Conservation (phyloP, 2,329 filamentous ascomycete species). For the Clarireedia paspali region DNA sequence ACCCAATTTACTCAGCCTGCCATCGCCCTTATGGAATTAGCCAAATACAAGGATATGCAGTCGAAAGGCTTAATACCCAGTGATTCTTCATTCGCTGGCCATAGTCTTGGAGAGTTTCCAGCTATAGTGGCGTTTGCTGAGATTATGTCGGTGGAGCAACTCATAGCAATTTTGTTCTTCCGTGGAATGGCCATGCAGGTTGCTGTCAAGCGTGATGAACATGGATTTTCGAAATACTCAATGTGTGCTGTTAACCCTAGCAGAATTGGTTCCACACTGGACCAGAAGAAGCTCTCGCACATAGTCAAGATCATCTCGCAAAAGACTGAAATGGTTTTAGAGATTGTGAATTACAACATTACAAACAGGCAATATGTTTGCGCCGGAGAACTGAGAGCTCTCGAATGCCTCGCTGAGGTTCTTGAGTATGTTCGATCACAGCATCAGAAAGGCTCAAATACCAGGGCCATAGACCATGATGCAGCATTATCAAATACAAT, state of each 20-base stretch:
- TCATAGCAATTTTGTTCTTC: conserved; percentile 85
- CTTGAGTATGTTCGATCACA: conserved; percentile 52
- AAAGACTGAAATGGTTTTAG: conserved; percentile 84
- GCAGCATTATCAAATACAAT: no score
- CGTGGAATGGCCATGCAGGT: conserved; percentile 31
- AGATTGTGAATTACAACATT: conserved; percentile 96
- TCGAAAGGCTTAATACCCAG: conserved; percentile 23
- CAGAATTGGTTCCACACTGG: conserved; percentile 53
- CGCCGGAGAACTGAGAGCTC: conserved; percentile 26
- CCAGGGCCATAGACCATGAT: no score
- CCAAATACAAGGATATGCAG: conserved; percentile 25
- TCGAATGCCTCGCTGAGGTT: conserved; percentile 39
- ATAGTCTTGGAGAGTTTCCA: conserved; percentile 97
- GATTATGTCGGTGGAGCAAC: conserved; percentile 92
- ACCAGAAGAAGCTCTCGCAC: conserved; percentile 44
- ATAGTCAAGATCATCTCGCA: conserved; percentile 54
- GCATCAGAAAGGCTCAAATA: no score
- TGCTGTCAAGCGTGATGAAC: conserved; percentile 87
- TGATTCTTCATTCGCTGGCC: conserved; percentile 62
- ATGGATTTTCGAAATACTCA: conserved; percentile 88
- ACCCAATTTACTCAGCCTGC: conserved; percentile 33
- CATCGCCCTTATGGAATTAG: conserved; percentile 27
- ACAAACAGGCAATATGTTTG: conserved; percentile 28
- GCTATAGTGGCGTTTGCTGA: conserved; percentile 88
- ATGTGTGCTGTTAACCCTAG: conserved; percentile 98